phyloP scores from a whole-genome alignment of 768 basidiomycete genomes.

The Suillus paluster region DNA sequence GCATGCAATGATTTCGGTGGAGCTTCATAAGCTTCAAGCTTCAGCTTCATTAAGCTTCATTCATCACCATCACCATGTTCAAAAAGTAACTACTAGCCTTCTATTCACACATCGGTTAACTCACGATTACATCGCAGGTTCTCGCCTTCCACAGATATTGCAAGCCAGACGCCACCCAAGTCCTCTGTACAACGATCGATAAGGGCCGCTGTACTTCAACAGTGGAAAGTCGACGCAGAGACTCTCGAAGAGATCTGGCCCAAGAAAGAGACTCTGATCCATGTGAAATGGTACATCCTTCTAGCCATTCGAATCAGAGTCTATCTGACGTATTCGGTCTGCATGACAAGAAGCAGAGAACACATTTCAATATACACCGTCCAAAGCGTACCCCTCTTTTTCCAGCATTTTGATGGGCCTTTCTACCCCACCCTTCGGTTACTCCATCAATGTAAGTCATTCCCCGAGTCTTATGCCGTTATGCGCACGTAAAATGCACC shows the following conservation, averaged over 20 bases:
- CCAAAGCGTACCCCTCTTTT: slow-evolving; percentile 85
- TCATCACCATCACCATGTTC: slow-evolving; percentile 57
- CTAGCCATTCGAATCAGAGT: background rate
- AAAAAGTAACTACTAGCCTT: slow-evolving; percentile 57
- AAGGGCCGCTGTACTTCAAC: slow-evolving; percentile 75
- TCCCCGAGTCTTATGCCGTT: background rate
- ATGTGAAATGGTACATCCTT: slow-evolving; percentile 80
- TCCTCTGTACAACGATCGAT: slow-evolving; percentile 92
- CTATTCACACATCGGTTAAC: slow-evolving; percentile 17
- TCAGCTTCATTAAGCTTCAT: too few species aligned
- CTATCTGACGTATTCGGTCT: slow-evolving; percentile 21
- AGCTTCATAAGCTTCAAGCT: background rate
- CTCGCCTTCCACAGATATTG: slow-evolving; percentile 75
- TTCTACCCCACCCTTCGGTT: slow-evolving; percentile 87
- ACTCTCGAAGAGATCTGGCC: slow-evolving; percentile 94
- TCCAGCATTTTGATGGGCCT: slow-evolving; percentile 96
- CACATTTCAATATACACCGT: slow-evolving; percentile 93
- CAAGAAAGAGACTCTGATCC: slow-evolving; percentile 94
- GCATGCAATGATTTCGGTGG: slow-evolving; percentile 10
- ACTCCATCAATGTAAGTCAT: slow-evolving; percentile 84
- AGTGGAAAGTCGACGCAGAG: slow-evolving; percentile 82
- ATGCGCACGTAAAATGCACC: background rate
- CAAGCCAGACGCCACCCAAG: slow-evolving; percentile 90
- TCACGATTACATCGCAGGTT: slow-evolving; percentile 50
- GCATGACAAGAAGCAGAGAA: slow-evolving; percentile 72